Base-by-base conservation (phyloP, 257 asterid genomes). In the Marsdenia floribunda region DNA sequence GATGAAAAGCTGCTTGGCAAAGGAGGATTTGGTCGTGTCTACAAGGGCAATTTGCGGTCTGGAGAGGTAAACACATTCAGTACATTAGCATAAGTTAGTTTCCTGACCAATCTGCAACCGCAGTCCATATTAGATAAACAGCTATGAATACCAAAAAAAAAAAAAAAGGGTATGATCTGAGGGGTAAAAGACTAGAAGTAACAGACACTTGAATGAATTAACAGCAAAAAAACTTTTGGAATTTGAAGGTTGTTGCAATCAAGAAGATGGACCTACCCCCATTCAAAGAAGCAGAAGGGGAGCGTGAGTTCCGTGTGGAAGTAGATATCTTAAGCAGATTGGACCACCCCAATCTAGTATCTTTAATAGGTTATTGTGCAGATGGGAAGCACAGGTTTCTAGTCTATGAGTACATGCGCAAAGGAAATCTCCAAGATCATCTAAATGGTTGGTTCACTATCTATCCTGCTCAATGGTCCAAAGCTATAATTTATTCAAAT, bases 311-410 rank as follows among this genome's bases (percentile, higher is more conserved):
- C 78, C 83, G 99, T 0, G 99, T 94, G 53, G 99, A 94, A 85
- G 98, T 94, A 29, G 97, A 94, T 78, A 92, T 94, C n/a, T 75
- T 94, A 83, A 94, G 98, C 90, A 87, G 99, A 87, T 83, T 94
- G 81, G 97, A 92, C 73, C 99, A 94, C 80, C 96, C 96, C 26
- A 92, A 94, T 83, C 93, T 94, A 5, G 97, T 94, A 58, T 85
- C 90, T 71, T 81, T 94, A 49, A 88, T 89, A 72, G 97, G 97
- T 58, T 94, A 94, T 67, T 91, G 98, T 82, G 98, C 98, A 69
- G 96, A 94, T 76, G 96, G 98, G 85, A 94, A 92, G 82, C 97
- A 94, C 65, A 90, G 99, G 63, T 92, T 94, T 82, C 86, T 94
- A 26, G 99, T 94, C 10, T 94, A 94, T 12, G 99, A 94, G 80